Base-by-base conservation (phyloP, 805 yeast species). In the Barnettozyma populi region DNA sequence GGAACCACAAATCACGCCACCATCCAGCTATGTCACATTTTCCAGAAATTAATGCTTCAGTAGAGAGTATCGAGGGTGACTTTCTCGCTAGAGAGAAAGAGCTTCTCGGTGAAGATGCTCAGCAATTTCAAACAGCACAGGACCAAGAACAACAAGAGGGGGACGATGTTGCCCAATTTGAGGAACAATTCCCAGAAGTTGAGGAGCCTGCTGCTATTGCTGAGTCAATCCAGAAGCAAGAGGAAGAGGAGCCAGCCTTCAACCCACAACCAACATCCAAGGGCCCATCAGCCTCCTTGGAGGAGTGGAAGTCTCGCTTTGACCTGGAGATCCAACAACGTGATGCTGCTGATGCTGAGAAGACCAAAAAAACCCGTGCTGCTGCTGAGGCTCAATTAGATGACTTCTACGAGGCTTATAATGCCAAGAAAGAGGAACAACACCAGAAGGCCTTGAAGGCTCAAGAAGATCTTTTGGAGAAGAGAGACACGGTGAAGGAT, bases 351-450 rank as follows among this genome's bases (percentile, higher is more conserved):
- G 83, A 85, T 57, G 71, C 70, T 19, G 71, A 78, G 56, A 85
- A 79, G 64, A 78, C 84, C 61, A 71, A 71, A 27, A 88, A 82
- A 51, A 75, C 89, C 49, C 77, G 84, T 47, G 76, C 79, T 44
- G 83, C 84, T 52, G 98, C 98, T 9, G 79, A 80, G 60, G 80
- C 82, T 63, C 82, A 89, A 46, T 80, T 90, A 60, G 97, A 92
- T 64, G 96, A 86, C 54, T 92, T 92, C 66, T 92, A 92, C 67
- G 96, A 88, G 58, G 84, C 83, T 62, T 92, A 92, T 74, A 90
- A 88, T 70, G 73, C 75, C 62, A 90, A 90, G 71, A 85, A 82
- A 66, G 92, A 88, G 45, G 76, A 76, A 54, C 78, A 81, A 44
- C 70, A 82, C 47, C 82, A 78, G 51, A 75, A 76, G 49, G 83